These are phyloP conservation scores for Zychaea mexicana DNA, from an alignment of 371 early-diverging fungal species.

Conservation along the genomic window DNA sequence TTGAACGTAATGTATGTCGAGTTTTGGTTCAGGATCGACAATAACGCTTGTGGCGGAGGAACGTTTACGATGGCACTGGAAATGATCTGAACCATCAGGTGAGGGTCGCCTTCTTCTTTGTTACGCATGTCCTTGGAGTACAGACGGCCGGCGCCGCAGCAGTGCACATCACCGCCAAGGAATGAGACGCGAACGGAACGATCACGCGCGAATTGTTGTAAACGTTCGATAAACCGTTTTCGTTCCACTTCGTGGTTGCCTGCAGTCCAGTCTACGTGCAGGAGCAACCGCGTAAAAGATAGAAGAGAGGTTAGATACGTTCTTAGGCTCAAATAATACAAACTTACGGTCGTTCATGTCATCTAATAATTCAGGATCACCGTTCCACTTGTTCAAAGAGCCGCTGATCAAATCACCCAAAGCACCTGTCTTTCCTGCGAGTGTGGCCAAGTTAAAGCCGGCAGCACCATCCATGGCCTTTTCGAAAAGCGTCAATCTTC, in stretches of 20 bases:
- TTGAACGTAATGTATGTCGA: conserved; percentile 35
- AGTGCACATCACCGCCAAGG: conserved; percentile 88
- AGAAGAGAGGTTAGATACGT: too few relatives aligned
- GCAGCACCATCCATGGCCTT: conserved; percentile 54
- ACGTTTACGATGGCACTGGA: conserved; percentile 79
- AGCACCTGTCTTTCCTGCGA: conserved; percentile 41
- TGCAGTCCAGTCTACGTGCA: conserved; percentile 66
- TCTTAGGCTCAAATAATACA: not conserved
- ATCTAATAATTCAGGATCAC: conserved; percentile 83
- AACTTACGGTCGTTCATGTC: conserved; percentile 76
- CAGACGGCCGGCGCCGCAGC: conserved; percentile 73
- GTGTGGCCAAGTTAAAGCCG: conserved; percentile 34
- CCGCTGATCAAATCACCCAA: conserved; percentile 42
- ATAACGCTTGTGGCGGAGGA: conserved; percentile 44
- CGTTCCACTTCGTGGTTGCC: conserved; percentile 73
- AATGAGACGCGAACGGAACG: conserved; percentile 78
- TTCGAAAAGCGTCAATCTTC: conserved; percentile 68
- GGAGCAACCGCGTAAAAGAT: too few relatives aligned
- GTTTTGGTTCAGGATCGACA: conserved; percentile 41
- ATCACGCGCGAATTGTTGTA: conserved; percentile 68
- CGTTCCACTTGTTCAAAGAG: conserved; percentile 63
- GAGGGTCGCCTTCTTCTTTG: conserved; percentile 61
- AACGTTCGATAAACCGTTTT: conserved; percentile 59
- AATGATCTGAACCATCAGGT: conserved; percentile 75
- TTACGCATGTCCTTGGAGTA: conserved; percentile 47